Base-by-base conservation (phyloP, 768 basidiomycete species). In the Tubosaeta sp. region DNA sequence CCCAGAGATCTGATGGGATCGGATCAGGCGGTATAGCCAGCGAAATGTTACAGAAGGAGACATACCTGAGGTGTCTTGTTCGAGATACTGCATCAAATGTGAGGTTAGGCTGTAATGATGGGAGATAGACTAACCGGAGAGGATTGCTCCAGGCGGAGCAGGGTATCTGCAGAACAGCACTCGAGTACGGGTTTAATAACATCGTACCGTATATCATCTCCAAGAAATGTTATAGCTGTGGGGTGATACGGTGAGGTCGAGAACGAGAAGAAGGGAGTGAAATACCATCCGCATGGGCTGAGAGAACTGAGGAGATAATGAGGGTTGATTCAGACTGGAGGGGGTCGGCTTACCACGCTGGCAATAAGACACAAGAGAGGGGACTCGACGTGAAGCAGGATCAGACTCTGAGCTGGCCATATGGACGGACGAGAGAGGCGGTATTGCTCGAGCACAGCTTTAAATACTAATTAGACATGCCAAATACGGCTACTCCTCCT, bases 181-280 rank as follows among this genome's bases (percentile, higher is more conserved):
- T 86, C 81, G 52, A 93, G 73, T 39, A 93, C 82, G 39, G 89
- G 90, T 62, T 77, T 79, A 54, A 86, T 77, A 45, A 90, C 73
- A 39, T 76, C 72, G 66, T 80, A 86, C 51, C 79, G 79, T 59
- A 88, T 62, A 54, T 66, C 63, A 54, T 79, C 76, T 13, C 86
- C 86, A 22, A 93, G 71, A 60, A 80, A 80, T 45, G 70, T 69
- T 56, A 90, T 83, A 45, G 76, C 89, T 90, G 59, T 27, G 27
- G 35, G 30, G 32, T 21, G 19, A 41, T 57, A 30, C 18, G 22
- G 53, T 59, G 40, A 50, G 50, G 44, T 3, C 16, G 1, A 27
- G 48, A 32, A 22, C 14, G n/a, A 27, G 46, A 32, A 18, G 3
- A n/a, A 6, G 18, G 27, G 41, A 4, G 44, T 14, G 24, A 19